phyloP scores from a whole-genome alignment of 1,284 basidiomycete genomes.

The Tilletia walkeri region DNA sequence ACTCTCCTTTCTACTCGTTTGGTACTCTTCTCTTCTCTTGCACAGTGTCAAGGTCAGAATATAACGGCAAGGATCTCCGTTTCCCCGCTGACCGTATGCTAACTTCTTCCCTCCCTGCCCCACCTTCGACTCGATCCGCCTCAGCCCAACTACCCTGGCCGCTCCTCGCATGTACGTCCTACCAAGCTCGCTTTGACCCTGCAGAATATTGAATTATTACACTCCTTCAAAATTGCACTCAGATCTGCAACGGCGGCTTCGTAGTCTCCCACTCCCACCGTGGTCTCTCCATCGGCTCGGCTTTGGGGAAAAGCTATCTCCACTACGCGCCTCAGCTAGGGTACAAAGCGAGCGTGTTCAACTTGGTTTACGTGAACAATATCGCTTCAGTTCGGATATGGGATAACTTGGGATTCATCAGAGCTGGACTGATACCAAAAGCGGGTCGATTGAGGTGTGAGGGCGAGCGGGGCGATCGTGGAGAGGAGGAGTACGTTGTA shows the following conservation, averaged over 20 bases:
- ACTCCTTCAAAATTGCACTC: conserved; percentile 57
- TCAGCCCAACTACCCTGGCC: conserved; percentile 61
- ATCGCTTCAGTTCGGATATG: conserved; percentile 73
- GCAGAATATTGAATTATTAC: conserved; percentile 21
- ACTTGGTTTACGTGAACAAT: conserved; percentile 85
- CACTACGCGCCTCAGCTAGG: conserved; percentile 67
- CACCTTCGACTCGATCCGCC: conserved; percentile 34
- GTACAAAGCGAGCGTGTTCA: conserved; percentile 86
- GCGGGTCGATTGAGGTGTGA: conserved; percentile 73
- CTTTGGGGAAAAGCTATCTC: conserved; percentile 76
- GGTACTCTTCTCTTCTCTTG: neutral
- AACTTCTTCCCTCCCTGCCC: conserved; percentile 26
- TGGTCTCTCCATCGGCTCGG: conserved; percentile 69
- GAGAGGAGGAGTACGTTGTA: conserved; percentile 73
- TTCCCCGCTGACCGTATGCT: conserved; percentile 57
- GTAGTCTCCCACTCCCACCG: conserved; percentile 71
- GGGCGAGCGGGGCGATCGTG: conserved; percentile 59
- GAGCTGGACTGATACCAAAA: conserved; percentile 77
- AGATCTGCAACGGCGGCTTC: conserved; percentile 83
- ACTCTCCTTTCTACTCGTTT: neutral
- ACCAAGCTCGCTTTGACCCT: neutral
- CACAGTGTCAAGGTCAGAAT: conserved; percentile 15
- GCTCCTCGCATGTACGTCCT: conserved; percentile 73
- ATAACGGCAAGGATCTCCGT: neutral
- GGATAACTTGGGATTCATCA: conserved; percentile 78